Base-by-base conservation (phyloP, 2,329 filamentous ascomycete genomes). In the Ophiocordyceps camponoti-saundersi region DNA sequence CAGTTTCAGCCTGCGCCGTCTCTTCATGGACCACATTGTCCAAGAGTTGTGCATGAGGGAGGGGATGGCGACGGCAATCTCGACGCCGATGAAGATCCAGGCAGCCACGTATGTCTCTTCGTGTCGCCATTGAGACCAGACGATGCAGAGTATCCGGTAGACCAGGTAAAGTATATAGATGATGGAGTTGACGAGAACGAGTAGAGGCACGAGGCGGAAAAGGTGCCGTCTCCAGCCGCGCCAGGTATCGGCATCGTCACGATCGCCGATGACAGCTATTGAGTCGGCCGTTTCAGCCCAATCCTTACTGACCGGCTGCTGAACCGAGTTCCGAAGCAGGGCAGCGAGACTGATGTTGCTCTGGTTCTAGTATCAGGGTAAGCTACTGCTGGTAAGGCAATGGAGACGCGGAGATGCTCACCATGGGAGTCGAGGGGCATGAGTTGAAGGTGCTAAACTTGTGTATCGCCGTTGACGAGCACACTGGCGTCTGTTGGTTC, bases 41-140 rank as follows among this genome's bases (percentile, higher is more conserved):
- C 72, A 77, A 36, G 68, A 61, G 53, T 75, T 74, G 61, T 78
- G 73, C 63, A 76, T 67, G 34, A 77, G 59, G 3, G 71, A 66
- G 6, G 74, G 75, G 46, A 76, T 65, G 6, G 72, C 70, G 8
- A 71, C 66, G n/a, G 64, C 61, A 39, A 75, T 57, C 54, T 78
- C 74, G 48, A 77, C 66, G 22, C 61, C 69, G 47, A 78, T 71
- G 52, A 78, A 78, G 7, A 75, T 55, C 74, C 74, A 78, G 2
- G 74, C 74, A 42, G 70, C 66, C 5, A 65, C 61, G 50, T 69
- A 78, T 2, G 61, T 61, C 21, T 60, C 55, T 3, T 56, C 44
- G 4, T 60, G 59, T 1, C 58, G 57, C 1, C 65, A 59, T 52
- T 78, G 72, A 1, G 74, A 72, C 42, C 61, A 59, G n/a, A 73